Percentiles rank a stretch among this genome's conserved stretches.
Conservation (phyloP, 768 basidiomycete species). For the Sporobolomyces roseus region DNA sequence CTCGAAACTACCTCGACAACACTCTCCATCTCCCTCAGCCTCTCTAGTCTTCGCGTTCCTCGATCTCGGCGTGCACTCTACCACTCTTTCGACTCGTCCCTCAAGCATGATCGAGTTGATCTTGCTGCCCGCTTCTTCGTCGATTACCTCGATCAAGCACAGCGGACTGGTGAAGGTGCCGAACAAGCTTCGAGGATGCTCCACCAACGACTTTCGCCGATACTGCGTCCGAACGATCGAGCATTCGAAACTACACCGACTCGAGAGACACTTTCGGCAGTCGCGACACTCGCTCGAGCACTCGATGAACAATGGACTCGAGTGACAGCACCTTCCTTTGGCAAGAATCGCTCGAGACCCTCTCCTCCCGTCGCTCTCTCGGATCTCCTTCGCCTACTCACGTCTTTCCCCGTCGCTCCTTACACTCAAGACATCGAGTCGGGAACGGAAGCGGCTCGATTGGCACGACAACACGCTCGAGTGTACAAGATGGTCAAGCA, state of each 20-base stretch:
- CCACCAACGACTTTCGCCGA: neutral
- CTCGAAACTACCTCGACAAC: neutral
- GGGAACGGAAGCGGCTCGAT: neutral
- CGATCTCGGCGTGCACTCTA: neutral
- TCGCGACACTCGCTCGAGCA: constrained; percentile 13
- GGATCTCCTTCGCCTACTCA: constrained; percentile 16
- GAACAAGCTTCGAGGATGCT: neutral
- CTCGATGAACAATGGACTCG: constrained; percentile 17
- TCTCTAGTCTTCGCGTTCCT: constrained; percentile 9
- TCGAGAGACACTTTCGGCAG: neutral
- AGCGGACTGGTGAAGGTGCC: neutral
- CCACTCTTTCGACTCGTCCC: constrained; percentile 7
- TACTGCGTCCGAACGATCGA: neutral
- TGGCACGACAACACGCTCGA: constrained; percentile 1
- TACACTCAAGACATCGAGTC: constrained; percentile 1
- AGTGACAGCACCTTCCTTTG: neutral
- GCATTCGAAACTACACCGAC: neutral
- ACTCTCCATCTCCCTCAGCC: constrained; percentile 23
- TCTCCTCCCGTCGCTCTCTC: neutral
- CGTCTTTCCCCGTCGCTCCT: constrained; percentile 20
- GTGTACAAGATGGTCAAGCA: constrained; percentile 28
- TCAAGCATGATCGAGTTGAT: constrained; percentile 11
- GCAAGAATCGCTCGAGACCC: no score
- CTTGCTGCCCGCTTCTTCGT: constrained; percentile 25
- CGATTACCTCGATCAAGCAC: constrained; percentile 6